These are phyloP conservation scores for Calendula officinalis DNA, from an alignment of 129 eudicot species.

Conservation along the genomic window DNA sequence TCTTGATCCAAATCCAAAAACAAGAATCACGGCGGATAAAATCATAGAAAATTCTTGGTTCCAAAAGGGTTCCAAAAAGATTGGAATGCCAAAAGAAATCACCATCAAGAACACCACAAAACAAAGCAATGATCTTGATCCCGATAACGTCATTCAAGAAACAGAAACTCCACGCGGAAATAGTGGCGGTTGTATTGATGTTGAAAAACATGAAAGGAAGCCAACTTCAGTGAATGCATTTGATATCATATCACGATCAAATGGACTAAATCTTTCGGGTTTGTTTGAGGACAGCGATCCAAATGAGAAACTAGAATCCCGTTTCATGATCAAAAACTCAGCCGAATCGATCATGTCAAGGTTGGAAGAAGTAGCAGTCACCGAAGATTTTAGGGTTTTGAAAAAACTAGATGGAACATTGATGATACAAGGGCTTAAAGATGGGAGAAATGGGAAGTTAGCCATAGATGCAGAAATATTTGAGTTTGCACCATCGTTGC, in stretches of 20 bases:
- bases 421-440: slow-evolving; percentile 45
- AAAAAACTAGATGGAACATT: slow-evolving; percentile 51
- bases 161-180: neutral
- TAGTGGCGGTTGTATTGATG: slow-evolving; percentile 7
- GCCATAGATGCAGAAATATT: slow-evolving; percentile 67
- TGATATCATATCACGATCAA: slow-evolving; percentile 56
- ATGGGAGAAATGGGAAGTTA: slow-evolving; percentile 55
- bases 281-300: slow-evolving; percentile 40
- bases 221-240: slow-evolving; percentile 59
- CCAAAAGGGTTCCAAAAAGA: slow-evolving; percentile 39
- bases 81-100: slow-evolving; percentile 21
- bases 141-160: slow-evolving; percentile 18
- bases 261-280: slow-evolving; percentile 56
- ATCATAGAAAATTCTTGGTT: slow-evolving; percentile 60
- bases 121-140: slow-evolving; percentile 28
- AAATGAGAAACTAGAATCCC: slow-evolving; percentile 22
- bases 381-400: slow-evolving; percentile 45
- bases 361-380: slow-evolving; percentile 55
- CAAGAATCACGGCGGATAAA: slow-evolving; percentile 43
- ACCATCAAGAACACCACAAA: slow-evolving; percentile 26
- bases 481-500: slow-evolving; percentile 62
- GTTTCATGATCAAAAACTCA: slow-evolving; percentile 46
- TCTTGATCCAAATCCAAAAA: slow-evolving; percentile 56
- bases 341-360: slow-evolving; percentile 47
- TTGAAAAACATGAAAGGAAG: slow-evolving; percentile 11